phyloP scores from a whole-genome alignment of 306 rosid genomes.

The Rosa chinensis region DNA sequence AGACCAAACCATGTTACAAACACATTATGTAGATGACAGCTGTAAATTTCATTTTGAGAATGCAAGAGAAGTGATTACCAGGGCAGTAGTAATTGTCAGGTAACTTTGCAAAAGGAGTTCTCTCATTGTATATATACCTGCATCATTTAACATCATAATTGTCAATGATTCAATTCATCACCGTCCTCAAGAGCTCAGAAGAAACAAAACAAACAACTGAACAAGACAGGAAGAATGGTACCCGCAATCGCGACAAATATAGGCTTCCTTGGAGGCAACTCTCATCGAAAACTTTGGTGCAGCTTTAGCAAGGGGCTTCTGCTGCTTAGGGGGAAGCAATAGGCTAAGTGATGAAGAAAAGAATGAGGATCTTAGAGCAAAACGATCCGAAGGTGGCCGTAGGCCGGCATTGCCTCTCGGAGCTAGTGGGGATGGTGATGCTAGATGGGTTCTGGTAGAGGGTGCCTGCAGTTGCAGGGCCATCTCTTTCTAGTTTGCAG shows the following conservation, averaged over 20 bases:
- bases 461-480: constrained; percentile 52
- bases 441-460: constrained; percentile 27
- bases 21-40: not conserved
- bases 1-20: not conserved
- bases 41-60: not conserved
- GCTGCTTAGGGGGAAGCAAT: constrained; percentile 32
- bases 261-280: constrained; percentile 78
- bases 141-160: constrained; percentile 24
- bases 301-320: constrained; percentile 21
- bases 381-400: constrained; percentile 29
- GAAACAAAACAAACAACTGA: not conserved
- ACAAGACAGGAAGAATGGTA: constrained; percentile 18
- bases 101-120: constrained; percentile 75
- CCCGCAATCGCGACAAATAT: constrained; percentile 99
- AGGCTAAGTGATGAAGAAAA: constrained; percentile 49
- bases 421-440: constrained; percentile 22
- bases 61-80: constrained; percentile 38
- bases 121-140: constrained; percentile 84
- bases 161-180: not conserved
- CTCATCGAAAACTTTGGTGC: constrained; percentile 82
- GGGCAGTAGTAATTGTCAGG: constrained; percentile 83
- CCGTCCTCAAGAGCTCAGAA: not conserved
- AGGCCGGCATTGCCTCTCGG: constrained; percentile 40
- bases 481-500: constrained; percentile 27
- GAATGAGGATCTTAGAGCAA: constrained; percentile 50